Evolutionary conservation across 768 basidiomycete species (phyloP).

Genomic region (Mycena pura): DNA sequence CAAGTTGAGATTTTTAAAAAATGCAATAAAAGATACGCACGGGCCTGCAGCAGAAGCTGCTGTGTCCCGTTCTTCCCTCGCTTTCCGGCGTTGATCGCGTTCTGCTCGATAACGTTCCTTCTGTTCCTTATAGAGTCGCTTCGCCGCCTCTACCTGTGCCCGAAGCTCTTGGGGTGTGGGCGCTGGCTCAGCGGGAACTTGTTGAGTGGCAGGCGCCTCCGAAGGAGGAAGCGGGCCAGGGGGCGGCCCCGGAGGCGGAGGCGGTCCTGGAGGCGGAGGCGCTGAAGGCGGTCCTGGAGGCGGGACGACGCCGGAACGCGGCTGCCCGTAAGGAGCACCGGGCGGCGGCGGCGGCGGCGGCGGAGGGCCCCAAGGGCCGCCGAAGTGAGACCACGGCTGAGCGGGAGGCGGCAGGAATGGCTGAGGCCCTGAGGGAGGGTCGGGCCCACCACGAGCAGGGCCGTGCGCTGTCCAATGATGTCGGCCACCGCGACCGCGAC

Average conservation of each 20-base stretch:
- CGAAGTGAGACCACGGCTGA: background rate
- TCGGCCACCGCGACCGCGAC: conserved; percentile 17
- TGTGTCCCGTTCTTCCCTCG: conserved; percentile 40
- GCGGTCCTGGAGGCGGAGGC: conserved; percentile 20
- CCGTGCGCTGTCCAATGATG: conserved; percentile 8
- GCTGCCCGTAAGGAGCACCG: conserved; percentile 12
- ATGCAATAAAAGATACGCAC: conserved; percentile 10
- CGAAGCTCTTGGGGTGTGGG: conserved; percentile 45
- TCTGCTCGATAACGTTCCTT: conserved; percentile 74
- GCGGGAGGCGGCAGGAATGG: no score
- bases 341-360: conserved; percentile 18
- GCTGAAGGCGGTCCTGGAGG: conserved; percentile 19
- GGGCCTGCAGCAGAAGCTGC: conserved; percentile 20
- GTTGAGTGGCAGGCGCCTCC: no score
- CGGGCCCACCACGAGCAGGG: conserved; percentile 11
- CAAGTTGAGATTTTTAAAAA: background rate
- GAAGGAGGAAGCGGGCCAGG: conserved; percentile 31
- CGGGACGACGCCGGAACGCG: conserved; percentile 2
- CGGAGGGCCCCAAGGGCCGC: conserved; percentile 7
- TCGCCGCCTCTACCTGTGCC: conserved; percentile 68
- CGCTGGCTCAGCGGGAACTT: no score
- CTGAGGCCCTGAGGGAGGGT: background rate
- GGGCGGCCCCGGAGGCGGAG: conserved; percentile 28
- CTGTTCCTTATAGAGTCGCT: conserved; percentile 67
- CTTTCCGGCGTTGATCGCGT: conserved; percentile 55